Evolutionary conservation across 768 basidiomycete species (phyloP), one percentile per base, ranked within the genome.

Genomic region (Boletus sp.): DNA sequence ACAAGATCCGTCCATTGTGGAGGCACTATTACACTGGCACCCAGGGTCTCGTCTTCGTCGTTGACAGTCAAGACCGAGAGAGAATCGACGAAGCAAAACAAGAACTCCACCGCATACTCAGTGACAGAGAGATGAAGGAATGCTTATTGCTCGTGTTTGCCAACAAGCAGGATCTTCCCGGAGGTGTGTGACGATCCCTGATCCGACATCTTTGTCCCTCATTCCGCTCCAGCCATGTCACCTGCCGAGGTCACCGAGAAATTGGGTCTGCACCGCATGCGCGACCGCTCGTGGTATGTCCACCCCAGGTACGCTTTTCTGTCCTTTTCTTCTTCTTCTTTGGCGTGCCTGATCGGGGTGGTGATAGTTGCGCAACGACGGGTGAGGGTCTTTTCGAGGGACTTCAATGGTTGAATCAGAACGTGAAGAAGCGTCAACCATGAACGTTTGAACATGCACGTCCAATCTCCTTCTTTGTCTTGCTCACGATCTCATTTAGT

Each of bases 21-120:
- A 82, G 96, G 75, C 96, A 98, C 74, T 98, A 98, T 74, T 98
- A 98, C 77, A 98, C 96, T 13, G 96, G 96, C 56, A 98, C 96
- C 1, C 96, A 98, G 75, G 96, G 95, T 53, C 85, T 98, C 59
- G 95, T 98, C 51, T 98, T 97, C 69, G 96, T 98, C 53, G 93
- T 98, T 54, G 96, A 98, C 75, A 95, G 93, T 58, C 91, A 93
- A 67, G 96, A 98, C 72, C 78, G 91, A 56, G 93, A 96, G 65
- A 84, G 96, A 55, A 88, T 98, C 66, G 94, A 98, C 70, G 96
- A 98, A 74, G 96, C 96, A 35, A 90, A 93, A 68, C 87, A 90
- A 68, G 96, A 98, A 74, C 77, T 98, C 29, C 95, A 98, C 67
- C 84, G 94, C 56, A 98, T 98, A 75, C 78, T 98, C 72, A 88